Evolutionary conservation across 768 basidiomycete species (phyloP).

Genomic region (Hydnomerulius pinastri): DNA sequence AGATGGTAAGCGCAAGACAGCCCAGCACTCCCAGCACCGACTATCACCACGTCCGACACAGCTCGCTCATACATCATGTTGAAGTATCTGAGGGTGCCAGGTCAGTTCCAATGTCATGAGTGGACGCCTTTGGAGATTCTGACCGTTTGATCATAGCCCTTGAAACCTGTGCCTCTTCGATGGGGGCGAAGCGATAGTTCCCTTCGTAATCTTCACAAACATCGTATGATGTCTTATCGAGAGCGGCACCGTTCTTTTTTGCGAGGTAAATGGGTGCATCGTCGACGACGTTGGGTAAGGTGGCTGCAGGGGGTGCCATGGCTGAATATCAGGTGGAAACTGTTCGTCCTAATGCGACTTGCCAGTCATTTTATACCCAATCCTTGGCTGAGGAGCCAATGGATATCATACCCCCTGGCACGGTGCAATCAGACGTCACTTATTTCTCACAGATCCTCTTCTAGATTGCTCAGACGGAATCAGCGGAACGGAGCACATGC

Average conservation of each 20-base stretch:
- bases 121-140: not conserved
- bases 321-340: not conserved
- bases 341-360: not conserved
- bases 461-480: not conserved
- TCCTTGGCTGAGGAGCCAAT: not conserved
- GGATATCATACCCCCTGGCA: not conserved
- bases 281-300: conserved; percentile 23
- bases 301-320: conserved; percentile 43
- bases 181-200: conserved; percentile 68
- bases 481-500: not conserved
- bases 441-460: conserved; percentile 2
- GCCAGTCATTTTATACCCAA: conserved; percentile 3
- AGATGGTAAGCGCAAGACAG: conserved; percentile 76
- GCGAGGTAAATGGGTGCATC: conserved; percentile 15
- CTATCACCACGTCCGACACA: conserved; percentile 76
- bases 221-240: conserved; percentile 16
- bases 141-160: conserved; percentile 79
- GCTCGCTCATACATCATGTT: conserved; percentile 70
- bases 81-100: conserved; percentile 56
- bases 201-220: conserved; percentile 51
- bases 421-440: no score
- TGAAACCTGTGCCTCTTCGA: conserved; percentile 74
- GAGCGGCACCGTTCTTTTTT: conserved; percentile 24
- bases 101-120: conserved; percentile 2
- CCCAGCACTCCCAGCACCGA: conserved; percentile 72